Percentiles rank a stretch among this genome's conserved stretches.
Conservation (phyloP, 768 basidiomycete genomes). For the Kwoniella dendrophila region DNA sequence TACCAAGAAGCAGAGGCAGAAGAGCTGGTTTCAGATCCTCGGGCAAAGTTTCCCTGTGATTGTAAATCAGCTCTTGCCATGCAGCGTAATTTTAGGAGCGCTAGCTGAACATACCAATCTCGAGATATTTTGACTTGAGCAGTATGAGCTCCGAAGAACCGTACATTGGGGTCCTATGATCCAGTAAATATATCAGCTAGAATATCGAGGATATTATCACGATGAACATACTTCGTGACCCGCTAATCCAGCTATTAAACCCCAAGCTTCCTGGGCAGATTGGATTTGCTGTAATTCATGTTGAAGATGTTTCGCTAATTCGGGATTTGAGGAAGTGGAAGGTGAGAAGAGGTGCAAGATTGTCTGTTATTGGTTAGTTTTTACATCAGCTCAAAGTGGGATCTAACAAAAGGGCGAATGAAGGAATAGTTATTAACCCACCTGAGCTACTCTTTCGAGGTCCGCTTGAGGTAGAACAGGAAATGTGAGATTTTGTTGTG, state of each 20-base stretch:
- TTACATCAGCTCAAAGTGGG: neutral
- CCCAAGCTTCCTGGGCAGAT: constrained; percentile 50
- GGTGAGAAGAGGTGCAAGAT: constrained; percentile 49
- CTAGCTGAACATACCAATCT: constrained; percentile 68
- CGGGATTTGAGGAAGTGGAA: constrained; percentile 38
- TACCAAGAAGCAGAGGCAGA: constrained; percentile 68
- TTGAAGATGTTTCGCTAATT: constrained; percentile 45
- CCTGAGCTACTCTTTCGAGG: constrained; percentile 44
- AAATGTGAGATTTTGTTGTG: constrained; percentile 26
- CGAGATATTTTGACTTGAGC: constrained; percentile 89
- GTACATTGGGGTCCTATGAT: constrained; percentile 71
- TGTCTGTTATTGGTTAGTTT: constrained; percentile 34
- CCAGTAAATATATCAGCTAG: neutral
- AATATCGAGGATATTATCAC: neutral
- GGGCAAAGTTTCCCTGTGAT: constrained; percentile 72
- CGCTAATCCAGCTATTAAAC: constrained; percentile 48
- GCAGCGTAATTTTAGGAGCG: neutral
- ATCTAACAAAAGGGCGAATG: too few relatives aligned
- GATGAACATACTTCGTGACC: constrained; percentile 40
- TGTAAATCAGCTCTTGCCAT: neutral
- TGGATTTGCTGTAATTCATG: constrained; percentile 48
- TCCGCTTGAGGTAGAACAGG: constrained; percentile 42
- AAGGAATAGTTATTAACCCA: constrained; percentile 7
- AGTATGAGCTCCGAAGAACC: constrained; percentile 94
- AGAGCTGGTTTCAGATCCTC: constrained; percentile 64